Evolutionary conservation across 116 monocot genomes (phyloP).

Genomic region (Zostera marina): DNA sequence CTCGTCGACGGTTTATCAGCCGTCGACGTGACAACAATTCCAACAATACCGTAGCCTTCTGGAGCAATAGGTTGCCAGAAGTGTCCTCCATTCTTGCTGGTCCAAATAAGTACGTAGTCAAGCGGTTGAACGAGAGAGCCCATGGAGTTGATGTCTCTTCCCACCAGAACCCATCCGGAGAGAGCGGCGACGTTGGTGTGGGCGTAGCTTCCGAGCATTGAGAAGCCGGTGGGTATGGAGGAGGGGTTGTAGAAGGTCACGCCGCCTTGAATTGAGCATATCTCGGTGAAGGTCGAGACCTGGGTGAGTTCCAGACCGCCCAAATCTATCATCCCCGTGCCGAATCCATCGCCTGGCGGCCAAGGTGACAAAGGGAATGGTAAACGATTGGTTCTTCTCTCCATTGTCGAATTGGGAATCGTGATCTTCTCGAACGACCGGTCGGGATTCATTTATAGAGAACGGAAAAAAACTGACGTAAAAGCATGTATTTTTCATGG

Average conservation of each 20-base stretch:
- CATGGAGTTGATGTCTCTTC: constrained; percentile 6
- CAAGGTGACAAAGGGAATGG: constrained; percentile 33
- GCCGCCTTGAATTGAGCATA: constrained; percentile 46
- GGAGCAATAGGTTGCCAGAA: constrained; percentile 75
- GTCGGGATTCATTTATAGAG: no score
- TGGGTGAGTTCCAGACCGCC: constrained; percentile 51
- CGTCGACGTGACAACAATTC: constrained; percentile 36
- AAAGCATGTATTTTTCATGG: no score
- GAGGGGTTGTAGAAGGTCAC: constrained; percentile 53
- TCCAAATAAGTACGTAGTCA: constrained; percentile 50
- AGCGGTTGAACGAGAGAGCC: constrained; percentile 31
- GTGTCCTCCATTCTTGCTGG: constrained; percentile 36
- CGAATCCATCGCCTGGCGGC: constrained; percentile 61
- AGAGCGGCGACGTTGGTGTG: constrained; percentile 44
- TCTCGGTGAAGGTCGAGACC: constrained; percentile 42
- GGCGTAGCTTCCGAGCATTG: constrained; percentile 43
- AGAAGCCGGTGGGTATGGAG: constrained; percentile 41
- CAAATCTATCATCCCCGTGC: constrained; percentile 42
- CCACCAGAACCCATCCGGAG: constrained; percentile 53
- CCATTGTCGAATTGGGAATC: no score
- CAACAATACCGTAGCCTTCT: constrained; percentile 44
- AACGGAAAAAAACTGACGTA: no score
- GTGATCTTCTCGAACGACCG: no score
- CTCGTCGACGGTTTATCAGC: constrained; percentile 43
- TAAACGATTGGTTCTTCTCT: neutral